phyloP scores from a whole-genome alignment of 805 yeast genomes.

The Candida easanensis region DNA sequence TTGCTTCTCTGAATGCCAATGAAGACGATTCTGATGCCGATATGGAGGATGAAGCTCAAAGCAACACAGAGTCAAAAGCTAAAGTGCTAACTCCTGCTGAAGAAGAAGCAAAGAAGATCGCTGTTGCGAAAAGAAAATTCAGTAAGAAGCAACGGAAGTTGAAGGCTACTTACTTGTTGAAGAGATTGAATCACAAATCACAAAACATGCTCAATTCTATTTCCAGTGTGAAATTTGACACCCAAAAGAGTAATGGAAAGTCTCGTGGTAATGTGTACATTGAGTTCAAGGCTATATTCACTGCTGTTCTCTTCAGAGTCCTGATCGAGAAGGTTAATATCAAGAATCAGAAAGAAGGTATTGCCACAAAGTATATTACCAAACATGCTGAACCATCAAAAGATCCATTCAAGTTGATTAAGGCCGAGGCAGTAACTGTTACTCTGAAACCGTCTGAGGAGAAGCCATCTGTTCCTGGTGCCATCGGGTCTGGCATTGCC shows the following conservation, averaged over 20 bases:
- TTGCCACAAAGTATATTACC: conserved; percentile 9
- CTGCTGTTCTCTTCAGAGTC: conserved; percentile 17
- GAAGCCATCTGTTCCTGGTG: not conserved
- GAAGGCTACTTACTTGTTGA: conserved; percentile 5
- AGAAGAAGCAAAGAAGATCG: not conserved
- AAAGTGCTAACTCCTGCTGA: not conserved
- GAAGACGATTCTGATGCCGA: too few relatives aligned
- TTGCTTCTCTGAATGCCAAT: too few relatives aligned
- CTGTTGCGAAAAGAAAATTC: not conserved
- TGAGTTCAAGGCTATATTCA: conserved; percentile 11
- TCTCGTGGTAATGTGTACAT: conserved; percentile 20
- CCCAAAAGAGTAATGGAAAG: conserved; percentile 18
- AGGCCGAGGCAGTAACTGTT: conserved; percentile 1
- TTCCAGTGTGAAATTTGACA: conserved; percentile 11
- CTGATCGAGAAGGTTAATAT: conserved; percentile 16
- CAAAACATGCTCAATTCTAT: conserved; percentile 9
- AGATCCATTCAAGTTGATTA: conserved; percentile 14
- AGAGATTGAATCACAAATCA: conserved; percentile 6
- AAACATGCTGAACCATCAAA: conserved; percentile 18
- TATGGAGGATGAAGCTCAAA: too few relatives aligned
- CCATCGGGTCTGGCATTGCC: not conserved
- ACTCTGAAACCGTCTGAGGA: not conserved
- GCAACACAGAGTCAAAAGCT: too few relatives aligned
- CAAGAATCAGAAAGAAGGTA: conserved; percentile 6
- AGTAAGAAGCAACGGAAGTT: not conserved